A percentile compares a stretch with the other conserved stretches of the same genome.
Evolutionary conservation across 2,329 filamentous ascomycete species (phyloP).

Genomic region (Phialophora chinensis): DNA sequence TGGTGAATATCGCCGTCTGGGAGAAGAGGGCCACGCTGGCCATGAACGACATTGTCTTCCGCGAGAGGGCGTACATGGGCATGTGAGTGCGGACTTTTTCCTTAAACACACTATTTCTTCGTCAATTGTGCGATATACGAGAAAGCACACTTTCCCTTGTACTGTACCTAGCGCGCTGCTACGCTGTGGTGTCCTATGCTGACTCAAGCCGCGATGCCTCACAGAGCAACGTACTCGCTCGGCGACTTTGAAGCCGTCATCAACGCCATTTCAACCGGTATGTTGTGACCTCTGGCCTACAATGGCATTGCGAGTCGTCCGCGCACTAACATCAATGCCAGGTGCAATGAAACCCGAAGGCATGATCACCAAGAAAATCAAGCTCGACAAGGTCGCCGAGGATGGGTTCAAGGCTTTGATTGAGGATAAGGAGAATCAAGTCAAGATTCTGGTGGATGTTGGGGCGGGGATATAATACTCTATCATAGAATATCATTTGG

Average conservation of each 20-base stretch:
- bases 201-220: background rate
- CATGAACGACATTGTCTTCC: constrained; percentile 60
- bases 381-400: constrained; percentile 41
- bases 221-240: constrained; percentile 55
- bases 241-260: constrained; percentile 58
- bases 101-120: background rate
- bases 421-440: constrained; percentile 46
- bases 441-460: constrained; percentile 46
- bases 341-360: constrained; percentile 39
- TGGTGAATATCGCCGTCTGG: constrained; percentile 64
- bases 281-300: no score
- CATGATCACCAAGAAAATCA: constrained; percentile 43
- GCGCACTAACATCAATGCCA: constrained; percentile 5
- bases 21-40: constrained; percentile 58
- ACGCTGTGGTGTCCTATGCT: background rate
- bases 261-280: constrained; percentile 48
- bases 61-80: constrained; percentile 59
- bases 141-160: no score
- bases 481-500: no score
- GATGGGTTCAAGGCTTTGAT: constrained; percentile 45
- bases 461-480: constrained; percentile 27
- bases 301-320: no score
- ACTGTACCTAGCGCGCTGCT: no score
- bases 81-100: constrained; percentile 41
- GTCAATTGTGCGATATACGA: no score